Evolutionary conservation across 2,329 filamentous ascomycete genomes (phyloP), one percentile per base, ranked within the genome.

Genomic region (Fusarium staphyleae): DNA sequence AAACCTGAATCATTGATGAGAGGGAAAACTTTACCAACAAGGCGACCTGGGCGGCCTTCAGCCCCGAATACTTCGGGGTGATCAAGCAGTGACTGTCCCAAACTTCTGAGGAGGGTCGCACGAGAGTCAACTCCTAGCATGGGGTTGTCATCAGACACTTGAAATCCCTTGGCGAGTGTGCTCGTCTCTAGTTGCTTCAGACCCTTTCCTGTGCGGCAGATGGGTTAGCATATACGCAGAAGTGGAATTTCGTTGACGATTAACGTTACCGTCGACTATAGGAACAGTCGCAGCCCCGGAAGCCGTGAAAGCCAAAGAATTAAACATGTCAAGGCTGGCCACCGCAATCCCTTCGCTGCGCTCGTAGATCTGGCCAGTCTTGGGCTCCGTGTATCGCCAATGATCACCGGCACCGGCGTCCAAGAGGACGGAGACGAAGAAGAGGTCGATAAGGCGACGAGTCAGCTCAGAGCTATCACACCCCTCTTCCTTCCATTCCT

Each of bases 371-470:
- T 69, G 56, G 5, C 65, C 69, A 1, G 70, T 70, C 1, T 50
- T 65, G 0, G 76, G 72, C 62, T 82, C 80, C 1, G 64, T 69
- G 48, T 74, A 83, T 0, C 60, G 67, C 81, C 80, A 83, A 10
- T 68, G 55, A 62, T 82, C 78, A 2, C 80, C 81, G 0, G 81
- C 80, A 0, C 80, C 80, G 0, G 80, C 82, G 60, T 86, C 83
- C 0, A 85, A 71, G 13, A 86, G 73, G 1, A 86, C 83, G 0
- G 83, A 84, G 3, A 85, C 81, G 39, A 86, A 79, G 70, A 87
- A 87, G 7, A 87, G 71, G 62, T 87, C 85, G 36, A 86, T 77
- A 14, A 87, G 69, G 1, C 82, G 76, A 3, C 83, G 79, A 0
- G 80, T 79, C 4, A 77, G 66, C 54, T 84, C 82, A 1, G 70